Percentiles rank a stretch among this genome's conserved stretches.
phyloP scores from a whole-genome alignment of 805 yeast species.

The Myxozyma geophila region DNA sequence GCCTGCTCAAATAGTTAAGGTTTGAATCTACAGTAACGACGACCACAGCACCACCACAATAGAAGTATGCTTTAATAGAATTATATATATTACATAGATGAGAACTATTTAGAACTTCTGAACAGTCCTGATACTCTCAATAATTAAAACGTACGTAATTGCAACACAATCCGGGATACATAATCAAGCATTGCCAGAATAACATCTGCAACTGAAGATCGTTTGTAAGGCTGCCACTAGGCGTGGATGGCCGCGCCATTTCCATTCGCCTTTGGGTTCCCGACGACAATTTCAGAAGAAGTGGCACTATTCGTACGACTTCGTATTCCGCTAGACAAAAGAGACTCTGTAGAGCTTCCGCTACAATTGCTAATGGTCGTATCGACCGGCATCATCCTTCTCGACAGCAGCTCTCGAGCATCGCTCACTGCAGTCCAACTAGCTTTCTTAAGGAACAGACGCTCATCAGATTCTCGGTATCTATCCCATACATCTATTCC shows the following conservation, averaged over 20 bases:
- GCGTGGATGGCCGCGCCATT: neutral
- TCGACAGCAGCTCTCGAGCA: slow-evolving; percentile 20
- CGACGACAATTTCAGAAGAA: neutral
- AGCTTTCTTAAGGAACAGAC: slow-evolving; percentile 29
- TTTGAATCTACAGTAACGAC: too few relatives aligned
- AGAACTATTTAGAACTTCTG: too few relatives aligned
- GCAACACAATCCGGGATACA: too few relatives aligned
- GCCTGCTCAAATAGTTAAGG: too few relatives aligned
- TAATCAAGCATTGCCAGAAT: too few relatives aligned
- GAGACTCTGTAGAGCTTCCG: slow-evolving; percentile 1
- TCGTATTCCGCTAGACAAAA: slow-evolving; percentile 6
- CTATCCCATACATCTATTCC: slow-evolving; percentile 35
- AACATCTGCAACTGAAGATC: neutral
- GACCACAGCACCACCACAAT: too few relatives aligned
- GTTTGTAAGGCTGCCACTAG: neutral
- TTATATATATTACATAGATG: too few relatives aligned
- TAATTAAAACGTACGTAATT: too few relatives aligned
- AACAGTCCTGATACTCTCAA: too few relatives aligned
- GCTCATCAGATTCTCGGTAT: slow-evolving; percentile 35
- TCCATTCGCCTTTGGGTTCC: slow-evolving; percentile 7
- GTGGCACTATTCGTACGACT: slow-evolving; percentile 7
- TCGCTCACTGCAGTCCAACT: slow-evolving; percentile 29
- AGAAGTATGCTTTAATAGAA: too few relatives aligned
- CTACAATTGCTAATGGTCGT: neutral
- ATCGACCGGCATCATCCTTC: slow-evolving; percentile 14